These are phyloP conservation scores for Paracoccidioides brasiliensis DNA, from an alignment of 2,329 filamentous ascomycete genomes.

Conservation along the genomic window DNA sequence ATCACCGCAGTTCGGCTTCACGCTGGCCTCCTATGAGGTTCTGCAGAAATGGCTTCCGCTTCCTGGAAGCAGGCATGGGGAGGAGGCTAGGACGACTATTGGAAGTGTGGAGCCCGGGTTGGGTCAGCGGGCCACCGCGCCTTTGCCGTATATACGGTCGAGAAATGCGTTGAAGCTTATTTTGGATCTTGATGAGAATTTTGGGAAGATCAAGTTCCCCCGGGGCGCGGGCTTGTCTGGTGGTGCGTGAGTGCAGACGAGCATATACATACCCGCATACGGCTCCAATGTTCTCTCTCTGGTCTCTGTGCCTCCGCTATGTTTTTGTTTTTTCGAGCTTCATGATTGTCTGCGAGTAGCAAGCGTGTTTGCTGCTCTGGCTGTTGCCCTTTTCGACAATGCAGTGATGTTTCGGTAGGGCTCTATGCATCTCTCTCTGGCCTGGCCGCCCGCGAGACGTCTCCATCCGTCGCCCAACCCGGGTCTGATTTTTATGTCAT, in stretches of 20 bases:
- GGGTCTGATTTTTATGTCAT: too few species aligned
- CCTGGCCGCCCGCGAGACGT: too few species aligned
- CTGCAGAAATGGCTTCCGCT: constrained; percentile 69
- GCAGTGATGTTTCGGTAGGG: too few species aligned
- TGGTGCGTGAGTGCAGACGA: not conserved
- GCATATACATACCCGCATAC: too few species aligned
- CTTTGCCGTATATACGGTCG: constrained; percentile 56
- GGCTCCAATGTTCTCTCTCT: too few species aligned
- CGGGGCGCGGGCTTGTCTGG: constrained; percentile 16
- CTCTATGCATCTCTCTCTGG: too few species aligned
- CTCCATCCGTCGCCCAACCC: too few species aligned
- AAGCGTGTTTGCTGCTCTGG: too few species aligned
- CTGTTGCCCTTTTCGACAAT: too few species aligned
- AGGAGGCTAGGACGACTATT: constrained; percentile 38
- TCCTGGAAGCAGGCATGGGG: constrained; percentile 46
- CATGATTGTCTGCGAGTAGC: too few species aligned
- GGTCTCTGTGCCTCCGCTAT: too few species aligned
- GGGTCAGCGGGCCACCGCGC: constrained; percentile 49
- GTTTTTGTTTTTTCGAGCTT: too few species aligned
- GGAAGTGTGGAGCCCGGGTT: constrained; percentile 52
- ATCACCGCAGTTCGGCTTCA: constrained; percentile 96
- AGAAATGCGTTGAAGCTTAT: constrained; percentile 92
- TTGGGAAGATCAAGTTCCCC: constrained; percentile 59
- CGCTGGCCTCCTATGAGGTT: constrained; percentile 86
- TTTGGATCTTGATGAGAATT: constrained; percentile 84